phyloP scores from a whole-genome alignment of 2,329 filamentous ascomycete genomes.

The Diaporthe humulicola region DNA sequence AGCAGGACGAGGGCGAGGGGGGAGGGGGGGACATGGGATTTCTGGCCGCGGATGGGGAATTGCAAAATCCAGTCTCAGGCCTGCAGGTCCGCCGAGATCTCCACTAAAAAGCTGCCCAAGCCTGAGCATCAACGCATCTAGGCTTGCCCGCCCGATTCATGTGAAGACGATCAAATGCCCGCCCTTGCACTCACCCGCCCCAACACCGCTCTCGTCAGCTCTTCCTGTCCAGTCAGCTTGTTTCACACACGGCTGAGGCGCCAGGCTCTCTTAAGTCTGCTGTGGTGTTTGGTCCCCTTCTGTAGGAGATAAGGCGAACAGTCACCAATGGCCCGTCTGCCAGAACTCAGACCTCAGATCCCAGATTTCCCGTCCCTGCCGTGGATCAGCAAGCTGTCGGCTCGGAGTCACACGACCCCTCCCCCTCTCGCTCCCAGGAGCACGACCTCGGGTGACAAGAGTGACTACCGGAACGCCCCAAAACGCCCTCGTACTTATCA shows the following conservation, averaged over 20 bases:
- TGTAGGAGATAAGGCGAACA: background rate
- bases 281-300: background rate
- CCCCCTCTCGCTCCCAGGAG: background rate
- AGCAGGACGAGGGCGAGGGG: background rate
- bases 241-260: background rate
- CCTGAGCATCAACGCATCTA: conserved; percentile 4
- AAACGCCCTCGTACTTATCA: background rate
- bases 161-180: conserved; percentile 17
- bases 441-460: background rate
- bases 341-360: background rate
- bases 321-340: background rate
- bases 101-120: conserved; percentile 30
- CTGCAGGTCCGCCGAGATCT: conserved; percentile 10
- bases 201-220: background rate
- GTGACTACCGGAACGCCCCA: background rate
- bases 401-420: conserved; percentile 6
- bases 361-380: background rate
- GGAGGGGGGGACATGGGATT: conserved; percentile 37
- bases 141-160: conserved; percentile 11
- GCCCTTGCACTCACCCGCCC: background rate
- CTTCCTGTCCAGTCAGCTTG: background rate
- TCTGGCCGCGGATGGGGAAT: conserved; percentile 36
- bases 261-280: background rate
- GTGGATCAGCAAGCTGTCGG: conserved; percentile 19
- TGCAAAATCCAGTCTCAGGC: conserved; percentile 38